These are phyloP conservation scores for Monosporascus ibericus DNA, from an alignment of 2,329 filamentous ascomycete species.

Conservation along the genomic window DNA sequence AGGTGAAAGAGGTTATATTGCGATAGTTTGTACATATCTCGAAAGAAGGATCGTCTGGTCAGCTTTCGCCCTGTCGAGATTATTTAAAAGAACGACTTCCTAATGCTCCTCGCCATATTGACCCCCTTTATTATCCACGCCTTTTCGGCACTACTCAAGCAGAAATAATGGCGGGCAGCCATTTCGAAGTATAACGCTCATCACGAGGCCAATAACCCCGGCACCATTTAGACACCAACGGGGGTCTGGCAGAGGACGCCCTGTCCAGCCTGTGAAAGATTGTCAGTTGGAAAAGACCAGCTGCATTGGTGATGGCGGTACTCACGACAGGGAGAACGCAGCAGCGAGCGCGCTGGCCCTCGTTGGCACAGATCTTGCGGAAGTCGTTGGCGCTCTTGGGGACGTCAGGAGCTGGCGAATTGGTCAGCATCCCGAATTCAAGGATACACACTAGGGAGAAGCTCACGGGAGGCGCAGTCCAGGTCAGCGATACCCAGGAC, in stretches of 20 bases:
- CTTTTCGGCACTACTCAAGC: too few relatives aligned
- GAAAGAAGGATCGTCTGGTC: too few relatives aligned
- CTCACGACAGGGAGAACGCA: conserved; percentile 40
- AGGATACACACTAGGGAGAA: neutral
- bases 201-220: too few relatives aligned
- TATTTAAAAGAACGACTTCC: too few relatives aligned
- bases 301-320: neutral
- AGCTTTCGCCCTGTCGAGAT: too few relatives aligned
- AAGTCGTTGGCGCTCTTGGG: conserved; percentile 37
- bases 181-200: too few relatives aligned
- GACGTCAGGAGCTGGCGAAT: conserved; percentile 21
- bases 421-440: neutral
- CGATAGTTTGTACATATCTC: too few relatives aligned
- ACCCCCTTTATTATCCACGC: too few relatives aligned
- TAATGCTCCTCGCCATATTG: too few relatives aligned
- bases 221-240: conserved; percentile 6
- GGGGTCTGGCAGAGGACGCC: conserved; percentile 28
- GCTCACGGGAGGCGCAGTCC: conserved; percentile 42
- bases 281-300: neutral
- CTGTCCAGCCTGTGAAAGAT: conserved; percentile 19
- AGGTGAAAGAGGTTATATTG: too few relatives aligned
- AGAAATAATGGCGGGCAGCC: too few relatives aligned
- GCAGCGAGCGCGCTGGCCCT: conserved; percentile 44
- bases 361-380: conserved; percentile 32
- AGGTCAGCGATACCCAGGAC: conserved; percentile 37